These are phyloP conservation scores for Ilyonectria mors-panacis DNA, from an alignment of 2,329 filamentous ascomycete species.

Conservation along the genomic window DNA sequence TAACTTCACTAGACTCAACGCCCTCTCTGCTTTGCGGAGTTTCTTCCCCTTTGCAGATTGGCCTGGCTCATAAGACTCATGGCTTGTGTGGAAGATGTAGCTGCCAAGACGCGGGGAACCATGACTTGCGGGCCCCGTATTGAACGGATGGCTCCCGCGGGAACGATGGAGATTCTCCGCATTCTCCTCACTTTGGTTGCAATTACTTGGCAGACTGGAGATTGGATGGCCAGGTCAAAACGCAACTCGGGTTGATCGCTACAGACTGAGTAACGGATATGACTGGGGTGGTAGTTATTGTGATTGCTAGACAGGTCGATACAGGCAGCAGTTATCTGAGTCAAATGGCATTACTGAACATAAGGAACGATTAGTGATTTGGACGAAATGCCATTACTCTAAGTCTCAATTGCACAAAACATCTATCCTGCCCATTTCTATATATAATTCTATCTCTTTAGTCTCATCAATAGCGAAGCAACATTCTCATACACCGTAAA, in stretches of 20 bases:
- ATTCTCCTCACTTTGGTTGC: neutral
- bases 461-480: constrained; percentile 45
- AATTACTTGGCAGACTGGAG: neutral
- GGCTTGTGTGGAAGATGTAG: too few relatives aligned
- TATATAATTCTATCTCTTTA: constrained; percentile 1
- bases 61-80: too few relatives aligned
- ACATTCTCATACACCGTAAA: constrained; percentile 75
- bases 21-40: too few relatives aligned
- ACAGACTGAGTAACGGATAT: too few relatives aligned
- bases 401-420: neutral
- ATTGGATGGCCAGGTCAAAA: neutral
- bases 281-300: too few relatives aligned
- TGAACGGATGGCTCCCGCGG: neutral
- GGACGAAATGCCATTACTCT: neutral
- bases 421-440: neutral
- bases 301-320: too few relatives aligned
- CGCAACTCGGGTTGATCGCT: neutral
- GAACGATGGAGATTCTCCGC: neutral
- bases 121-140: neutral
- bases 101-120: neutral
- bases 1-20: neutral
- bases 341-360: too few relatives aligned
- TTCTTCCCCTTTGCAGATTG: too few relatives aligned
- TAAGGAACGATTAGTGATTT: neutral
- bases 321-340: too few relatives aligned